These are phyloP conservation scores for Pyrus pyrifolia DNA, from an alignment of 306 rosid species.

Conservation along the genomic window DNA sequence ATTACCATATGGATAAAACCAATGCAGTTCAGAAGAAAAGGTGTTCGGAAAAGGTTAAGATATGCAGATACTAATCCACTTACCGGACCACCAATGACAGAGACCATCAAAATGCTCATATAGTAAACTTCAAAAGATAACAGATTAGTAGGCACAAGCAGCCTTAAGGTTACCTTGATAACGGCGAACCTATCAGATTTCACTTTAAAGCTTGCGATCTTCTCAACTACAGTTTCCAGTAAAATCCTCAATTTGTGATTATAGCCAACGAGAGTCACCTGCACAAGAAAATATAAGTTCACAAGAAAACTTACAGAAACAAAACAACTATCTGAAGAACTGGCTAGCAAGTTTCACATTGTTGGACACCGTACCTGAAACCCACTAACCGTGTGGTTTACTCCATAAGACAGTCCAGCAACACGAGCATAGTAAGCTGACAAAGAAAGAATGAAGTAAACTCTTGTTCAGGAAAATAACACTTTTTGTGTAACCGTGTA, in stretches of 20 bases:
- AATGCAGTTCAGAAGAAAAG: not conserved
- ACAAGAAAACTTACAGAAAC: not conserved
- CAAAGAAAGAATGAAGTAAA: conserved; percentile 4
- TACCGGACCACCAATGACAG: not conserved
- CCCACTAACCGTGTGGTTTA: conserved; percentile 48
- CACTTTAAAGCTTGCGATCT: conserved; percentile 65
- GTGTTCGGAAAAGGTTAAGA: not conserved
- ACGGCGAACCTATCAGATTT: conserved; percentile 74
- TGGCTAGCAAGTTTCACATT: not conserved
- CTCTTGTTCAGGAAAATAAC: not conserved
- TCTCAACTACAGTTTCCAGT: conserved; percentile 59
- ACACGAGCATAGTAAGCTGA: conserved; percentile 87
- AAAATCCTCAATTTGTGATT: conserved; percentile 78
- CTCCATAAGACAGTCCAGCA: conserved; percentile 71
- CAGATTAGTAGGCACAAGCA: not conserved
- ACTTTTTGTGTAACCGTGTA: not conserved
- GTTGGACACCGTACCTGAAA: conserved; percentile 53
- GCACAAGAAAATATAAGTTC: conserved; percentile 5
- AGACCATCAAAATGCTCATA: not conserved
- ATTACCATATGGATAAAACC: not conserved
- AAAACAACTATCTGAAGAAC: not conserved
- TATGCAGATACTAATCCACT: not conserved
- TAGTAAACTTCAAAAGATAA: not conserved
- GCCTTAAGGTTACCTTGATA: conserved; percentile 56
- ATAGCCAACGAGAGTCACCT: conserved; percentile 76